Base-by-base conservation (phyloP, 768 basidiomycete genomes). In the Suillus discolor region DNA sequence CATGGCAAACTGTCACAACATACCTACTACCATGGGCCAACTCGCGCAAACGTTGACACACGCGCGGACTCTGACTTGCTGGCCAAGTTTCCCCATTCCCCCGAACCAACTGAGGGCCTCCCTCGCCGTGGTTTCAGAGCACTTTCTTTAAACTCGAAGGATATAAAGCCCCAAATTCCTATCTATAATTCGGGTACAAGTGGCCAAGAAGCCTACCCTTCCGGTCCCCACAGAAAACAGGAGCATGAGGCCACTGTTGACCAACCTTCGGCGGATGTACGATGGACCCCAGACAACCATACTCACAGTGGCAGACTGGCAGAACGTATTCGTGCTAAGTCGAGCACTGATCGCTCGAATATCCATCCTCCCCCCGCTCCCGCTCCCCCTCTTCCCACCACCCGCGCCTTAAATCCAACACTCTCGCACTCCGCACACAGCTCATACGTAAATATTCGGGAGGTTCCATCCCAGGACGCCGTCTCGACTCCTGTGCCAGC, bases 291-390 rank as follows among this genome's bases (percentile, higher is more conserved):
- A 2, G 6, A 47, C 12, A 13, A 47, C 45, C 45, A 47, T 23
- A 13, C n/a, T n/a, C 45, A 12, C 6, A 47, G 47, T 23, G 47
- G n/a, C 12, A 6, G 47, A 39, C 60, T 45, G n/a, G 59, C 59
- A 11, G 65, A 61, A 25, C 39, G 64, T 16, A 20, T 62, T 34
- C 67, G 57, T 34, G 55, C 65, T 18, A 41, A 63, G 16, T 61
- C 54, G 20, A 57, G 54, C 12, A 49, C 55, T 41, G 23, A 36
- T 41, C 45, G 20, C n/a, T n/a, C 55, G 20, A n/a, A 57, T 7
- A 38, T 13, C 9, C 64, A 8, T 47, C n/a, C 57, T 18, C 41
- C 61, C 45, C n/a, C n/a, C 45, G 45, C 45, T 36, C 25, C 61
- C 4, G 6, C 42, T 31, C 67, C 31, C 13, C 57, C 55, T 8